A percentile compares a stretch with the other conserved stretches of the same genome.
phyloP scores from a whole-genome alignment of 768 basidiomycete genomes.

The Vararia minispora region DNA sequence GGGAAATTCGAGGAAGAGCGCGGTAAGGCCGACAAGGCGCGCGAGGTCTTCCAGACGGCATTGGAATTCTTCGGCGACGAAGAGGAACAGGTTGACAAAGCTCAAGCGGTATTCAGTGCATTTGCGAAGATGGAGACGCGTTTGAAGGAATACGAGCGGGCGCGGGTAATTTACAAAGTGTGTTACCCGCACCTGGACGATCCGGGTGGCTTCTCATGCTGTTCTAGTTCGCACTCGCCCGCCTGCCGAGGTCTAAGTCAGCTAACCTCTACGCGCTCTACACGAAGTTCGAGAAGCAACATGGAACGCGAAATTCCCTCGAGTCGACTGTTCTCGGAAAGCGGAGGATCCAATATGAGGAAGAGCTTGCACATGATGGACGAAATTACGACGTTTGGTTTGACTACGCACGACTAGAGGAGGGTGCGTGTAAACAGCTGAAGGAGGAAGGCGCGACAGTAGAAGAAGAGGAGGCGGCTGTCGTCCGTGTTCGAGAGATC shows the following conservation, averaged over 20 bases:
- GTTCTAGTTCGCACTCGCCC: slow-evolving; percentile 81
- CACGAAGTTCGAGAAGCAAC: slow-evolving; percentile 97
- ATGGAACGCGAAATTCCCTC: slow-evolving; percentile 77
- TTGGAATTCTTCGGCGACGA: slow-evolving; percentile 55
- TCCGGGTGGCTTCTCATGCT: slow-evolving; percentile 3
- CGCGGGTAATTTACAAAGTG: slow-evolving; percentile 95
- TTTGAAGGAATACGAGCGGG: slow-evolving; percentile 92
- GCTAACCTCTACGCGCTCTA: slow-evolving; percentile 81
- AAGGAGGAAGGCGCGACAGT: slow-evolving; percentile 62
- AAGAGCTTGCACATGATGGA: slow-evolving; percentile 84
- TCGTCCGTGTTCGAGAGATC: slow-evolving; percentile 73
- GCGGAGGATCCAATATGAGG: slow-evolving; percentile 97
- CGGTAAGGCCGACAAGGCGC: slow-evolving; percentile 46
- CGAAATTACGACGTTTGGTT: slow-evolving; percentile 99
- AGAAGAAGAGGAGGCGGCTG: slow-evolving; percentile 55
- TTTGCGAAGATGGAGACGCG: slow-evolving; percentile 98
- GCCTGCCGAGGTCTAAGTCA: slow-evolving; percentile 89
- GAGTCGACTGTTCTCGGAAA: slow-evolving; percentile 94
- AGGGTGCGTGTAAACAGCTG: slow-evolving; percentile 70
- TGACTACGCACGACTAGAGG: slow-evolving; percentile 89
- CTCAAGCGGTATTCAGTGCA: slow-evolving; percentile 85
- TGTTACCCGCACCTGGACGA: slow-evolving; percentile 12
- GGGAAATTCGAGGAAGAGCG: slow-evolving; percentile 56
- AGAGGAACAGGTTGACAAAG: slow-evolving; percentile 57
- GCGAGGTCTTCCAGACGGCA: slow-evolving; percentile 58